Base-by-base conservation (phyloP, 768 basidiomycete species). In the Mycena leptocephala region DNA sequence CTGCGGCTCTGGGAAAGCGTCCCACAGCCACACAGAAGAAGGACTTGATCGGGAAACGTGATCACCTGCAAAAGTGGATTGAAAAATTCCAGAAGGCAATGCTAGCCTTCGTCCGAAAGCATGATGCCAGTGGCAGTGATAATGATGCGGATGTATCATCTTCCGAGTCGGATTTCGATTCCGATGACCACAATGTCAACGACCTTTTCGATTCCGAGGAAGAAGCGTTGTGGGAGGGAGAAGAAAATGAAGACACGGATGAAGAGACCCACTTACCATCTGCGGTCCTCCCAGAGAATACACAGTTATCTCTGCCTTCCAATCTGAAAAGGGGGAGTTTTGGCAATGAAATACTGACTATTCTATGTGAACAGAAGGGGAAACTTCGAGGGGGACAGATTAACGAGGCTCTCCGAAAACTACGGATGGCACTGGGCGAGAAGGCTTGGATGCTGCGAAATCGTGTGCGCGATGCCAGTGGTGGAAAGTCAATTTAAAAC, bases 391-490 rank as follows among this genome's bases (percentile, higher is more conserved):
- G 28, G 10, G 55, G 55, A 0, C 67, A 68, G 24, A 68, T 56
- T 22, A 68, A 68, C n/a, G 37, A 68, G 11, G 22, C 67, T 13
- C 53, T 68, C 5, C 53, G 18, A 10, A 39, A 41, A 24, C 35
- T 68, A 7, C 51, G 55, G 4, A 9, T 68, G 6, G 66, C 66
- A 4, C 33, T 68, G 5, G 66, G 66, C 11, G 66, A 8, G 16
- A 68, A 68, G 24, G 66, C 66, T 0, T 68, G 66, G 66, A 56
- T 24, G 53, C 14, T 68, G 26, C 66, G 66, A 2, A 68, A 68
- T n/a, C 20, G 22, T 70, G 69, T 70, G 26, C 41, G 56, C 13
- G 32, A 70, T 61, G 69, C 69, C 0, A 8, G 28, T 1, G 69
- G 69, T 46, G 69, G 69, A n/a, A 70, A 70, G n/a, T n/a, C n/a